Evolutionary conservation across 192 early-diverging fungal species (phyloP).

Genomic region (Chytriomyces sp.): DNA sequence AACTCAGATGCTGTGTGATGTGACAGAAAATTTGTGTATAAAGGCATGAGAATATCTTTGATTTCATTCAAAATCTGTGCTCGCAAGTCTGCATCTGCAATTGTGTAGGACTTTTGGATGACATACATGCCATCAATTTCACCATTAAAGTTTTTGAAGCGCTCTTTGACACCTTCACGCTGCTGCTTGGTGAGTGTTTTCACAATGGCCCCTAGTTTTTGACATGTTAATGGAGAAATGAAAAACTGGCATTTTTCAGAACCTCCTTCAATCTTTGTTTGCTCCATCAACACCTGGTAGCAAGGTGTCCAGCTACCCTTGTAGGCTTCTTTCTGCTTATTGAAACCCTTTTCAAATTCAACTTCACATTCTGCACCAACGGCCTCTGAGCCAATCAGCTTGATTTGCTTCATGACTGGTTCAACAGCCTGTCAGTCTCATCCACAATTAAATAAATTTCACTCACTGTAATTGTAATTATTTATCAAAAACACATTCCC

Average conservation of each 20-base stretch:
- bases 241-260: background rate
- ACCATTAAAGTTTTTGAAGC: conserved; percentile 85
- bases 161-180: conserved; percentile 75
- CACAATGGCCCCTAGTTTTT: too few species aligned
- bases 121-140: conserved; percentile 77
- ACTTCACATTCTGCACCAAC: conserved; percentile 51
- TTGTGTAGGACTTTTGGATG: conserved; percentile 70
- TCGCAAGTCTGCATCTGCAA: conserved; percentile 79
- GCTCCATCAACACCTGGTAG: conserved; percentile 74
- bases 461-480: conserved; percentile 69
- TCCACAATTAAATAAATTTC: background rate
- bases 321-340: conserved; percentile 50
- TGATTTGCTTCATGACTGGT: conserved; percentile 63
- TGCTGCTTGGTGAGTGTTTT: conserved; percentile 68
- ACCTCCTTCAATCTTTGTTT: conserved; percentile 62
- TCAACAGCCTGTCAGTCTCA: background rate
- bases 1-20: conserved; percentile 73
- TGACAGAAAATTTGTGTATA: conserved; percentile 76
- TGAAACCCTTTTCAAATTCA: conserved; percentile 58
- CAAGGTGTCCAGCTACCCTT: conserved; percentile 72
- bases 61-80: conserved; percentile 70
- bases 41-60: conserved; percentile 71
- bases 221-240: conserved; percentile 46
- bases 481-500: conserved; percentile 76
- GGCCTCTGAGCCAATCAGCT: conserved; percentile 49